Base-by-base conservation (phyloP, 768 basidiomycete genomes). In the Mycena haematopus region DNA sequence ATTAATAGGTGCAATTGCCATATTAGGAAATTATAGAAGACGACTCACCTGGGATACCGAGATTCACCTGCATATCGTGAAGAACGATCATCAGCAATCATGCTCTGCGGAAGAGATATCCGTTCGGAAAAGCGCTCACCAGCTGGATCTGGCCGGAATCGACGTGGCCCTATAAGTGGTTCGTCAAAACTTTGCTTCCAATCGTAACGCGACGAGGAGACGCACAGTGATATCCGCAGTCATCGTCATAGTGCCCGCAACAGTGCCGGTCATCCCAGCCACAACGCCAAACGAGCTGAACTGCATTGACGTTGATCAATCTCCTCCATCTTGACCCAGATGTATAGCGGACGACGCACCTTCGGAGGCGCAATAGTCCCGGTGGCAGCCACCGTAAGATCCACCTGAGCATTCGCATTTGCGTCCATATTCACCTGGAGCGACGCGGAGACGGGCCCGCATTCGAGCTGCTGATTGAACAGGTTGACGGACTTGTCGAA, bases 101-200 rank as follows among this genome's bases (percentile, higher is more conserved):
- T 9, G 9, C 29, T 31, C 9, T 9, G 9, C 29, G 29, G 29
- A 31, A n/a, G n/a, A n/a, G n/a, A n/a, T n/a, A n/a, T n/a, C n/a
- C n/a, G n/a, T n/a, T n/a, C 29, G 6, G 29, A 4, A 31, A 9
- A 9, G 9, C 29, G 9, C 29, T 31, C 29, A 31, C 29, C 29
- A 86, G 68, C 21, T 71, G 68, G 56, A 82, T 72, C 50, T 75
- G 77, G 7, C 80, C 82, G 0, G 81, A 77, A 63, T 82, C 79
- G 33, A 84, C 60, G 0, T 73, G 72, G 1, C 80, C 78, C 76
- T 31, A 31, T 9, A 31, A 31, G 29, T 79, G 52, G 17, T n/a
- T n/a, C 36, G 36, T 17, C 11, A 1, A 6, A 38, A 38, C 6
- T 19, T 11, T 5, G 33, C 29, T 31, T 31, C 9, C 29, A 31